A percentile compares a stretch with the other conserved stretches of the same genome.
Evolutionary conservation across 257 asterid species (phyloP).

Genomic region (Capsicum chinense): DNA sequence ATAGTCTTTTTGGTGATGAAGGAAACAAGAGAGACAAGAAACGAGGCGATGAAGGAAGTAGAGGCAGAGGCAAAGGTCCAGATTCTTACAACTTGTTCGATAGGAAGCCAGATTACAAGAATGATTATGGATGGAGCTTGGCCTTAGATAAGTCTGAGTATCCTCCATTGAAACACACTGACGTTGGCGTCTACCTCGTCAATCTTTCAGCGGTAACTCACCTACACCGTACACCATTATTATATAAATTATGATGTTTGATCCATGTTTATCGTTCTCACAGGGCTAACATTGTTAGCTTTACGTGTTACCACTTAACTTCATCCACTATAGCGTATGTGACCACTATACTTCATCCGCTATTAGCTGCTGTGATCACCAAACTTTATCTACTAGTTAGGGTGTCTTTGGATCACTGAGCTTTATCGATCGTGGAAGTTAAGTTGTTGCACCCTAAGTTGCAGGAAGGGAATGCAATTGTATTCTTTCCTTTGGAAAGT

Average conservation of each 20-base stretch:
- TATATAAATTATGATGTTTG: not conserved
- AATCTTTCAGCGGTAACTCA: constrained; percentile 72
- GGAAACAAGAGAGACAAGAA: constrained; percentile 12
- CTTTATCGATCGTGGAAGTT: not conserved
- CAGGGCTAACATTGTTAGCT: too few relatives aligned
- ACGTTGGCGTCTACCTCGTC: constrained; percentile 68
- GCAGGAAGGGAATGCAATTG: not conserved
- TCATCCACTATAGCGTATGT: not conserved
- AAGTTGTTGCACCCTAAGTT: too few relatives aligned
- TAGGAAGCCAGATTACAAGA: constrained; percentile 59
- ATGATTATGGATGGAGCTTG: constrained; percentile 76
- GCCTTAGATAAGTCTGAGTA: constrained; percentile 70
- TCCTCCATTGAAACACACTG: constrained; percentile 56
- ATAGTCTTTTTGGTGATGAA: constrained; percentile 44
- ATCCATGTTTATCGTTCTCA: not conserved
- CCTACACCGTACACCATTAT: not conserved
- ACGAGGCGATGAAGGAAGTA: not conserved
- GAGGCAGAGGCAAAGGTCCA: constrained; percentile 45
- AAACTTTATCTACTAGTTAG: not conserved
- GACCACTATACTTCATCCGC: not conserved
- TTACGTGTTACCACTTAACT: not conserved
- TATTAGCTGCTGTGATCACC: not conserved
- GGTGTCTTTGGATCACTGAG: not conserved
- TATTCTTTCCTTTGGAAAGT: not conserved
- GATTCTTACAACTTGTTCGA: constrained; percentile 69